Percentiles rank a stretch among this genome's conserved stretches.
Conservation (phyloP, 78 protist genomes). For the Planoprotostelium fungivorum region DNA sequence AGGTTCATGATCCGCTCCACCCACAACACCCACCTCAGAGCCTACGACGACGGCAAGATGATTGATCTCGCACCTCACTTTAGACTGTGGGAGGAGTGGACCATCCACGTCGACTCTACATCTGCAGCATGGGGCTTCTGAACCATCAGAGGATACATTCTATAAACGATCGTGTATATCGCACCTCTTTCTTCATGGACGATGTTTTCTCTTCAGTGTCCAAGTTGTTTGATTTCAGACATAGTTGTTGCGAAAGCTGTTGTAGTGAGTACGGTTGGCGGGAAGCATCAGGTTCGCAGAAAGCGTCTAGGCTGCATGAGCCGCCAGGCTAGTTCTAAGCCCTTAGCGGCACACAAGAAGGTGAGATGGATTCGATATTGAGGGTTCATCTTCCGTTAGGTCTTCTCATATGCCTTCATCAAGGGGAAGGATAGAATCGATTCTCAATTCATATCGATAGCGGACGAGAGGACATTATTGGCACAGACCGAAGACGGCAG, state of each 20-base stretch:
- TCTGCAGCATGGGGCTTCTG: neutral
- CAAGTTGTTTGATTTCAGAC: too few species aligned
- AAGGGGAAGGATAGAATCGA: neutral
- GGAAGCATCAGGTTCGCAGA: too few species aligned
- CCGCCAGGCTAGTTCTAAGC: neutral
- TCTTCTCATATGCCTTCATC: neutral
- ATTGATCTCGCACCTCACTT: neutral
- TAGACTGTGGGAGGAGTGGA: neutral
- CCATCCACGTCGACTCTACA: neutral
- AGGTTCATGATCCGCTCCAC: neutral
- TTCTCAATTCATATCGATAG: neutral
- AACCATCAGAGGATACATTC: too few species aligned
- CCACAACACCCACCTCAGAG: neutral
- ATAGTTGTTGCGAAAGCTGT: too few species aligned
- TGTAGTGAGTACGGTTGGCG: too few species aligned
- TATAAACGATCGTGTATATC: too few species aligned
- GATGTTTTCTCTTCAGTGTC: too few species aligned
- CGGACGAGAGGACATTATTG: neutral
- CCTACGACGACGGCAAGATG: neutral
- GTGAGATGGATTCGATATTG: neutral
- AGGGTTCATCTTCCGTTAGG: neutral
- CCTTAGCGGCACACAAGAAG: neutral
- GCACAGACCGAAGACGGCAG: neutral
- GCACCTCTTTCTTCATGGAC: too few species aligned
- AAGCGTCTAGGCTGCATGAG: neutral